Evolutionary conservation across 768 basidiomycete genomes (phyloP).

Genomic region (Leccinum broughii): DNA sequence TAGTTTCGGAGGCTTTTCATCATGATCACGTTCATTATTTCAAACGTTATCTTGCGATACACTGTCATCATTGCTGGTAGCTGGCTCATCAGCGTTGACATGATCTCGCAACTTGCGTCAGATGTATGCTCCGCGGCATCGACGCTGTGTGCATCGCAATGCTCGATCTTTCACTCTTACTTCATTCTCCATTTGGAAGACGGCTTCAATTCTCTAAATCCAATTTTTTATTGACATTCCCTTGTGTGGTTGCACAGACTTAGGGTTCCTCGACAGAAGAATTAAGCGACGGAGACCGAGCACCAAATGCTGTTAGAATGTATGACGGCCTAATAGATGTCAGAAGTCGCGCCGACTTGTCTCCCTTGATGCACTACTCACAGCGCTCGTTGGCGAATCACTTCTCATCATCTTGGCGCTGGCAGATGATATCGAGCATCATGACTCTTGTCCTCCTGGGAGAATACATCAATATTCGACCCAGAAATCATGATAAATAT

Average conservation of each 20-base stretch:
- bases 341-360: not conserved
- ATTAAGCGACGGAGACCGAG: not conserved
- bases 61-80: not conserved
- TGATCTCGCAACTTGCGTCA: not conserved
- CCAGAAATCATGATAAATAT: not conserved
- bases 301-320: not conserved
- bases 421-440: not conserved
- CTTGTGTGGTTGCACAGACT: not conserved
- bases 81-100: not conserved
- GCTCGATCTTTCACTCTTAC: too few species aligned
- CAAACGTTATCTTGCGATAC: not conserved
- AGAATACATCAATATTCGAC: not conserved
- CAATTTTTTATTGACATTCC: not conserved
- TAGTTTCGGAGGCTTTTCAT: not conserved
- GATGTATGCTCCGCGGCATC: not conserved
- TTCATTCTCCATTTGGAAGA: constrained; percentile 9
- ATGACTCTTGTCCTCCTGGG: not conserved
- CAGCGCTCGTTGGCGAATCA: not conserved
- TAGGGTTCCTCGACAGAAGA: not conserved
- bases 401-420: not conserved
- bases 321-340: not conserved
- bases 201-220: not conserved
- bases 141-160: not conserved
- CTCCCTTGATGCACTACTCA: not conserved
- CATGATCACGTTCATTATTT: not conserved